Evolutionary conservation across 805 yeast species (phyloP).

Genomic region (Myxozyma udenii): DNA sequence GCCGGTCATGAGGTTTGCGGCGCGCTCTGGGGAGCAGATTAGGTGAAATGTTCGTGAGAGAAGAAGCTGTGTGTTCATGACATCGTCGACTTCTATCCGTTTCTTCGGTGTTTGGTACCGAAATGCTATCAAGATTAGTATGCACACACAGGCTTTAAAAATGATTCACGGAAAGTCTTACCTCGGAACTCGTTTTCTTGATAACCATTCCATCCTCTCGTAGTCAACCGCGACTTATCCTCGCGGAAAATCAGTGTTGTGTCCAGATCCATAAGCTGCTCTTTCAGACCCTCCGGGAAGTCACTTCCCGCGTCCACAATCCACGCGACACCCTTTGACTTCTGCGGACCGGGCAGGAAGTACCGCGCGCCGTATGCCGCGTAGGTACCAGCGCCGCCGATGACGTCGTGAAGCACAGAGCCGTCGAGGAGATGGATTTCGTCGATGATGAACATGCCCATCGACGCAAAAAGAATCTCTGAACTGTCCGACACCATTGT

Average conservation of each 20-base stretch:
- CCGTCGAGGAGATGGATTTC: conserved; percentile 60
- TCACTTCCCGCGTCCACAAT: conserved; percentile 79
- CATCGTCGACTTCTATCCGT: conserved; percentile 56
- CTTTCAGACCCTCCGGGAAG: conserved; percentile 53
- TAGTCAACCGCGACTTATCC: conserved; percentile 56
- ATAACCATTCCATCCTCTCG: conserved; percentile 79
- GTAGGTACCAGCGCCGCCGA: conserved; percentile 91
- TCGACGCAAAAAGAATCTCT: conserved; percentile 50
- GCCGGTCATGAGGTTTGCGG: conserved; percentile 46
- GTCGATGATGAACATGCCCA: conserved; percentile 90
- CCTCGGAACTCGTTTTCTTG: conserved; percentile 56
- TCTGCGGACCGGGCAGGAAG: conserved; percentile 41
- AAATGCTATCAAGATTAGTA: conserved; percentile 41
- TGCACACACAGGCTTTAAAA: neutral
- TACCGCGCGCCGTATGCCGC: conserved; percentile 70
- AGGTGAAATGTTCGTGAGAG: conserved; percentile 58
- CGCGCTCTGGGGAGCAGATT: conserved; percentile 68
- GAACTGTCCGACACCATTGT: neutral
- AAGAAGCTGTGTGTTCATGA: conserved; percentile 42
- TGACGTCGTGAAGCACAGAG: conserved; percentile 47
- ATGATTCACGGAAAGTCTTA: conserved; percentile 35
- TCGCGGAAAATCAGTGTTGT: conserved; percentile 57
- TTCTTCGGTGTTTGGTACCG: conserved; percentile 59
- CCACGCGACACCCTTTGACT: conserved; percentile 51
- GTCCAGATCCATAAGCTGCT: conserved; percentile 56